These are phyloP conservation scores for Tylopilus felleus DNA, from an alignment of 768 basidiomycete species.

Conservation along the genomic window DNA sequence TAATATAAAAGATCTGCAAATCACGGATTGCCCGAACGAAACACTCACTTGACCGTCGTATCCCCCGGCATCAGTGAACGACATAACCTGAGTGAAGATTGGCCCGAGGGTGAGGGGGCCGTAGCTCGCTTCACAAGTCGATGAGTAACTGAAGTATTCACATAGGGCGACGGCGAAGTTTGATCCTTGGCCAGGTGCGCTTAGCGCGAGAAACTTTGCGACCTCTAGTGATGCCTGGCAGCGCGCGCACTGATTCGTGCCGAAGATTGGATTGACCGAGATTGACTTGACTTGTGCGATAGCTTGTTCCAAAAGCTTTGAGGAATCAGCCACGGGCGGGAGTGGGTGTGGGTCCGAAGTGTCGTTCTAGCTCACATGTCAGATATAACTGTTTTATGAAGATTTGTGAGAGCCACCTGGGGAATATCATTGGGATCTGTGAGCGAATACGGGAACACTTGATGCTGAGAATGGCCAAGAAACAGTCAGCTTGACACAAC, in stretches of 20 bases:
- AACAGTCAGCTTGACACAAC: not conserved
- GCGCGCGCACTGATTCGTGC: constrained; percentile 49
- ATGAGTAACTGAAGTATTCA: constrained; percentile 52
- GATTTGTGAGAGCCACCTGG: constrained; percentile 24
- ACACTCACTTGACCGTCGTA: constrained; percentile 64
- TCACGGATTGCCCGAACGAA: not conserved
- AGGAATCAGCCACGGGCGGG: constrained; percentile 51
- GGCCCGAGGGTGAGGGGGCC: constrained; percentile 50
- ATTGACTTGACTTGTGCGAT: constrained; percentile 57
- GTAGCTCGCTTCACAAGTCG: constrained; percentile 47
- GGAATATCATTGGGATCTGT: constrained; percentile 64
- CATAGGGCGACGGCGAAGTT: constrained; percentile 57
- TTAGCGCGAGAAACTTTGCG: constrained; percentile 63
- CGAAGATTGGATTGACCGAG: constrained; percentile 49
- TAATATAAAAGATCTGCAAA: not conserved
- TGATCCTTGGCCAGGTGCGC: constrained; percentile 59
- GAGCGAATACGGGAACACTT: constrained; percentile 55
- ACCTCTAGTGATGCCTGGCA: constrained; percentile 62
- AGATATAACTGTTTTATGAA: not conserved
- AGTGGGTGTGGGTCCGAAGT: constrained; percentile 63
- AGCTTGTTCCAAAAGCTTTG: constrained; percentile 48
- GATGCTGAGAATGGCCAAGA: constrained; percentile 39
- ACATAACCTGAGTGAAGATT: constrained; percentile 66
- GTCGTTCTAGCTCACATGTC: constrained; percentile 39
- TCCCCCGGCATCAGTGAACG: constrained; percentile 67